Percentiles rank a stretch among this genome's conserved stretches.
These are phyloP conservation scores for Pleurotus giganteus DNA, from an alignment of 768 basidiomycete species.

Conservation along the genomic window DNA sequence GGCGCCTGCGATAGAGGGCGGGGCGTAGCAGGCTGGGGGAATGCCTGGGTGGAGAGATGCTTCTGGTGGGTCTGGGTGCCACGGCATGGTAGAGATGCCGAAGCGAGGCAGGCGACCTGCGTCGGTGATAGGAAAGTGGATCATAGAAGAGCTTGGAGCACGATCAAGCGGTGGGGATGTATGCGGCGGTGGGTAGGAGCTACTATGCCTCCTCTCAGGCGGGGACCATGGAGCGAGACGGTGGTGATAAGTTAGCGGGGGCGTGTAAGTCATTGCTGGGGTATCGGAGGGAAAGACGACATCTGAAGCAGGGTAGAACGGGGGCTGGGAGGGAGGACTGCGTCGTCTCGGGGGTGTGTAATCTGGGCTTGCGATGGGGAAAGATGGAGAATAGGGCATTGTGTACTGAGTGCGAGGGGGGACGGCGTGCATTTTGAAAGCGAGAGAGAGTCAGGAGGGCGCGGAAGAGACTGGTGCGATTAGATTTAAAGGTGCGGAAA, in stretches of 20 bases:
- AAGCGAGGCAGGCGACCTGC: conserved; percentile 5
- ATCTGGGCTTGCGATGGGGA: not conserved
- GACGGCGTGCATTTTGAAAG: conserved; percentile 1
- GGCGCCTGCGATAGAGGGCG: conserved; percentile 1
- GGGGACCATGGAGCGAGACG: no score
- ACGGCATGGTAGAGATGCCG: not conserved
- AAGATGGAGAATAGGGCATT: not conserved
- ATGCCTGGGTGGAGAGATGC: not conserved
- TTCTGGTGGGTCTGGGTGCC: conserved; percentile 8
- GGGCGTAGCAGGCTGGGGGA: not conserved
- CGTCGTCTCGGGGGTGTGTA: not conserved
- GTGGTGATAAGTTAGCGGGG: no score
- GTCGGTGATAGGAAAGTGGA: conserved; percentile 3
- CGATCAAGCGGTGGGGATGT: not conserved
- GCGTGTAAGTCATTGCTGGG: no score
- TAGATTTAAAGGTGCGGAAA: not conserved
- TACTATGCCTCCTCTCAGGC: no score
- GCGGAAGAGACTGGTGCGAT: conserved; percentile 7
- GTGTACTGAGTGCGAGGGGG: not conserved
- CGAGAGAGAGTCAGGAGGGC: not conserved
- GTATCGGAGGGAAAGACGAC: no score
- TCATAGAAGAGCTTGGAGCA: not conserved
- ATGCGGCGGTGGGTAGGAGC: not conserved
- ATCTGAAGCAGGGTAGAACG: not conserved
- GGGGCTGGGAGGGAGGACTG: not conserved